These are phyloP conservation scores for Pichia sp. DNA, from an alignment of 1,139 yeast genomes.

Conservation along the genomic window DNA sequence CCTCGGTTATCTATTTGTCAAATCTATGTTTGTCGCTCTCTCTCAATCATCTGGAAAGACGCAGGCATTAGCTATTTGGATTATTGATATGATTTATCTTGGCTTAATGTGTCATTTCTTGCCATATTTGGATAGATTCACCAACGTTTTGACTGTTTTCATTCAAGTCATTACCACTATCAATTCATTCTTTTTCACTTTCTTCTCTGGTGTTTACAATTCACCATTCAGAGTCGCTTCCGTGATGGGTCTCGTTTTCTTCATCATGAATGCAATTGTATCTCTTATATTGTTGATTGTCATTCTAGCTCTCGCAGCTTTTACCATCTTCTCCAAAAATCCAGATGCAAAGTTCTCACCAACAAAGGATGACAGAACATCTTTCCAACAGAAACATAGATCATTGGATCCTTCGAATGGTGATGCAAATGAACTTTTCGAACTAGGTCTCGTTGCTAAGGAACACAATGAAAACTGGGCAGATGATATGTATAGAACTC, in stretches of 20 bases:
- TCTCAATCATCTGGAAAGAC: conserved; percentile 66
- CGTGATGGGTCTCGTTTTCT: conserved; percentile 76
- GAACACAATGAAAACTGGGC: conserved; percentile 70
- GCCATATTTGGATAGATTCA: conserved; percentile 68
- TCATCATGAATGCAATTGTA: conserved; percentile 71
- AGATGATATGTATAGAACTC: conserved; percentile 36
- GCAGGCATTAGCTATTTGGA: conserved; percentile 58
- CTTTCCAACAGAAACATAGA: conserved; percentile 54
- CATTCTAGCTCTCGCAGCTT: conserved; percentile 49
- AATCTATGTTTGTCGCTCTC: conserved; percentile 58
- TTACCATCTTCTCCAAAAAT: conserved; percentile 60
- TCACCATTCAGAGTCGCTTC: conserved; percentile 63
- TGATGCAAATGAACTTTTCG: conserved; percentile 50
- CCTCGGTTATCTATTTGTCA: conserved; percentile 46
- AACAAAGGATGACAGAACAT: conserved; percentile 75
- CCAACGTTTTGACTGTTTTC: conserved; percentile 58
- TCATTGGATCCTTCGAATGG: conserved; percentile 16
- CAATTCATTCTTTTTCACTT: conserved; percentile 66
- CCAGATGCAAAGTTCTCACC: conserved; percentile 82
- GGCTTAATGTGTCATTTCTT: conserved; percentile 46
- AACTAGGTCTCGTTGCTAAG: conserved; percentile 63
- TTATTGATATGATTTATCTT: conserved; percentile 58
- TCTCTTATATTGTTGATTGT: conserved; percentile 55
- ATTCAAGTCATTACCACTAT: conserved; percentile 58
- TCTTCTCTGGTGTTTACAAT: conserved; percentile 66